These are phyloP conservation scores for Straminergon stramineum DNA, from an alignment of 225 moss, liverwort and hornwort species.

Conservation along the genomic window DNA sequence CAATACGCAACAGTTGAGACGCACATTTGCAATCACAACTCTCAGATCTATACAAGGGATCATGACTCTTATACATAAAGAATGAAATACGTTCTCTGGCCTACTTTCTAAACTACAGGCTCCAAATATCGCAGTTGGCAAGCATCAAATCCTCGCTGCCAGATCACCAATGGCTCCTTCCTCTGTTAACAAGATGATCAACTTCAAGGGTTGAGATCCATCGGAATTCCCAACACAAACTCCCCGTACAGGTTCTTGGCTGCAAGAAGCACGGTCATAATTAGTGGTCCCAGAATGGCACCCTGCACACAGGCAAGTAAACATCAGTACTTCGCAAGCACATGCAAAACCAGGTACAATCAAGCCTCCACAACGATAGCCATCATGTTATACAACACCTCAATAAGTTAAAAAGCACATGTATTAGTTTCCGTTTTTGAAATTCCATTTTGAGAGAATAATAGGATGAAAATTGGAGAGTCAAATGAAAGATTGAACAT, in stretches of 20 bases:
- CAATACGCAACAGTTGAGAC: neutral
- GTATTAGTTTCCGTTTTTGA: neutral
- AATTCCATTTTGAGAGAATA: neutral
- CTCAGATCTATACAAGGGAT: conserved; percentile 5
- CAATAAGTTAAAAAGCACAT: neutral
- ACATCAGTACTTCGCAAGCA: neutral
- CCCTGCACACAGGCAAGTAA: conserved; percentile 41
- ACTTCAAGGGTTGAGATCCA: conserved; percentile 16
- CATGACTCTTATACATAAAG: conserved; percentile 10
- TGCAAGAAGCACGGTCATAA: conserved; percentile 86
- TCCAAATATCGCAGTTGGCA: neutral
- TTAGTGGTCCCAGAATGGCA: conserved; percentile 78
- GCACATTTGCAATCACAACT: neutral
- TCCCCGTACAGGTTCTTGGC: conserved; percentile 82
- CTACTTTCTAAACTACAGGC: neutral
- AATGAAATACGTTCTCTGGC: neutral
- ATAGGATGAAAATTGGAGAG: neutral
- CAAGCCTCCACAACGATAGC: neutral
- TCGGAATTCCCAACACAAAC: conserved; percentile 65
- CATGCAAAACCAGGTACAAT: neutral
- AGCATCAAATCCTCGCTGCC: neutral
- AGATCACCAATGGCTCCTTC: neutral
- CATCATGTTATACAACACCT: neutral
- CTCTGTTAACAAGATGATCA: neutral
- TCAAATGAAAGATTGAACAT: neutral